Percentiles rank a stretch among this genome's conserved stretches.
These are phyloP conservation scores for Dunaliella primolecta DNA, from an alignment of 139 green algal species.

Conservation along the genomic window DNA sequence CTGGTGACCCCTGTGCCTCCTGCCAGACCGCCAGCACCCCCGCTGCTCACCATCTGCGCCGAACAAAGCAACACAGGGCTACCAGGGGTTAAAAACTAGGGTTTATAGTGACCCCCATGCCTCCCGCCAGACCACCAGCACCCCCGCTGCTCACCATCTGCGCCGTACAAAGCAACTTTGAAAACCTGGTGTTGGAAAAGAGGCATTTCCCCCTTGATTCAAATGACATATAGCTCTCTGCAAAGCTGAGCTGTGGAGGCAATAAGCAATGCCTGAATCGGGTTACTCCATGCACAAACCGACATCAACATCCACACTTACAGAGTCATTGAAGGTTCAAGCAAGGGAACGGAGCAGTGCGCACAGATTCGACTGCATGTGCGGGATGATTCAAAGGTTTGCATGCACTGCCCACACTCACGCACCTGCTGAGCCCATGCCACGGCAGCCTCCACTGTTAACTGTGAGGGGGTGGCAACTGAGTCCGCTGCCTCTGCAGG, in stretches of 20 bases:
- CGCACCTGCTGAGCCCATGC: background rate
- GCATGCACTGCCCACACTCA: background rate
- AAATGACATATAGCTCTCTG: no score
- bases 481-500: background rate
- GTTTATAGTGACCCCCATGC: background rate
- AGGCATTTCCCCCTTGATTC: no score
- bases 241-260: no score
- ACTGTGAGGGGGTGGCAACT: background rate
- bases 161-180: no score
- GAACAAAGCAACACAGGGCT: background rate
- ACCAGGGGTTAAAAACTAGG: background rate
- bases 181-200: no score
- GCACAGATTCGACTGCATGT: background rate
- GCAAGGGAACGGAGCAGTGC: no score
- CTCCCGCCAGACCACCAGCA: background rate
- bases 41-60: background rate
- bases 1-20: background rate
- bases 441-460: background rate
- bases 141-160: background rate
- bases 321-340: no score
- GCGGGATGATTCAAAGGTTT: no score
- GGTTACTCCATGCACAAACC: background rate
- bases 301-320: background rate
- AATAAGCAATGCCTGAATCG: no score
- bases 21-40: background rate